Conservation (phyloP, 2,329 filamentous ascomycete species). For the Ascochyta rabiei region DNA sequence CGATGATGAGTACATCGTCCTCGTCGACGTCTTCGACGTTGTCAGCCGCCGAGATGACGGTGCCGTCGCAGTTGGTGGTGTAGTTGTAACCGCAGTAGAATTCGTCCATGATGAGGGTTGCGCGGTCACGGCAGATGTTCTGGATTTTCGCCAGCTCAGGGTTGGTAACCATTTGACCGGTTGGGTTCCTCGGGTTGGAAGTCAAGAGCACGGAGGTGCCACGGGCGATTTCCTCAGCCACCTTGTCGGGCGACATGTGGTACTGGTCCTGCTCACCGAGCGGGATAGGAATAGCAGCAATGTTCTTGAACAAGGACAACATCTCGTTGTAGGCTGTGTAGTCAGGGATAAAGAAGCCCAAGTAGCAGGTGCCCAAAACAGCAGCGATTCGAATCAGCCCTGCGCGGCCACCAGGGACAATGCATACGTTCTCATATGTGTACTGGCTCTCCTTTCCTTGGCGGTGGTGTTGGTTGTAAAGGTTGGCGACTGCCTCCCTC, state of each 20-base stretch:
- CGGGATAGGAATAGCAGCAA: conserved; percentile 59
- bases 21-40: conserved; percentile 86
- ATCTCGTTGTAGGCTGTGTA: conserved; percentile 99
- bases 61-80: conserved; percentile 87
- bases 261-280: conserved; percentile 85
- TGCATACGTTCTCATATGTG: conserved; percentile 96
- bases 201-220: conserved; percentile 83
- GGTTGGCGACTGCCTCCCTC: conserved; percentile 82
- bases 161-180: conserved; percentile 83
- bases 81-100: conserved; percentile 95
- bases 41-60: conserved; percentile 84
- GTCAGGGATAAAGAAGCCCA: conserved; percentile 90
- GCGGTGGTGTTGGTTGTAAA: conserved; percentile 94
- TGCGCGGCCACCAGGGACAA: conserved; percentile 90
- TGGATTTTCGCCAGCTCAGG: conserved; percentile 89
- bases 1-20: conserved; percentile 86
- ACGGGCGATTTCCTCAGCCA: conserved; percentile 86
- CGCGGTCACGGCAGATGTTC: conserved; percentile 86
- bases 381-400: conserved; percentile 94
- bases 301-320: conserved; percentile 90
- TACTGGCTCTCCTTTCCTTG: conserved; percentile 88
- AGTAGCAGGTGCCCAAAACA: conserved; percentile 87
- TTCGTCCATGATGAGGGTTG: conserved; percentile 93
- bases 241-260: conserved; percentile 91
- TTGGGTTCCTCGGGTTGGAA: conserved; percentile 94